phyloP scores from a whole-genome alignment of 1,139 yeast species.

The Suhomyces taliae region DNA sequence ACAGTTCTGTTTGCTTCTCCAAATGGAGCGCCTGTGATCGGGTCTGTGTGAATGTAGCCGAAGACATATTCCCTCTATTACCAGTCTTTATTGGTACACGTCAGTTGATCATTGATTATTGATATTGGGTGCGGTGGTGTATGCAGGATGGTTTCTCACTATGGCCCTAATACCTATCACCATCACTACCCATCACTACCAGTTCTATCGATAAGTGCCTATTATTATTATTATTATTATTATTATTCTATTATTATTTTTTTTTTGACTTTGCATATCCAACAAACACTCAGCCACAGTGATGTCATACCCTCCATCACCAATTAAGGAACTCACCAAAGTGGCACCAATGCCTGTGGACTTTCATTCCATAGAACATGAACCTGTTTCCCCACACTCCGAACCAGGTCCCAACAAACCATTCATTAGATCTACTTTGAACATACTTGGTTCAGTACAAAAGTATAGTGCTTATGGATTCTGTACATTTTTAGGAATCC shows the following conservation, averaged over 20 bases:
- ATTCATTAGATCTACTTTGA: not conserved
- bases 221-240: too few relatives aligned
- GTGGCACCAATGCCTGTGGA: constrained; percentile 10
- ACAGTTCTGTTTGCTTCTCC: constrained; percentile 44
- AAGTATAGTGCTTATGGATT: constrained; percentile 65
- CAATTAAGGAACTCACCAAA: constrained; percentile 2
- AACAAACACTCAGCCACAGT: not conserved
- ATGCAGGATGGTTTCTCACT: not conserved
- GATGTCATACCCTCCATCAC: constrained; percentile 3
- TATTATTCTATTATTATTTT: not conserved
- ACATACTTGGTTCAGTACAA: constrained; percentile 32
- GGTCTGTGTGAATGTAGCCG: constrained; percentile 39
- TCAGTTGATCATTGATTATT: constrained; percentile 1
- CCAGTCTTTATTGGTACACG: not conserved
- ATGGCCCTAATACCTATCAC: too few relatives aligned
- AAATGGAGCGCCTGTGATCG: constrained; percentile 40
- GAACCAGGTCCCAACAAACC: not conserved
- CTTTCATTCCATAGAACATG: constrained; percentile 1
- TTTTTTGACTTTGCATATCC: too few relatives aligned
- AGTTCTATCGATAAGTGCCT: too few relatives aligned
- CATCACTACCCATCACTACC: not conserved
- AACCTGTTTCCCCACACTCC: not conserved
- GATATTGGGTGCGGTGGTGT: not conserved
- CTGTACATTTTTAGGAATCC: constrained; percentile 57
- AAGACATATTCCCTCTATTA: constrained; percentile 28